Evolutionary conservation across 306 rosid genomes (phyloP).

Genomic region (Castanospermum australe): DNA sequence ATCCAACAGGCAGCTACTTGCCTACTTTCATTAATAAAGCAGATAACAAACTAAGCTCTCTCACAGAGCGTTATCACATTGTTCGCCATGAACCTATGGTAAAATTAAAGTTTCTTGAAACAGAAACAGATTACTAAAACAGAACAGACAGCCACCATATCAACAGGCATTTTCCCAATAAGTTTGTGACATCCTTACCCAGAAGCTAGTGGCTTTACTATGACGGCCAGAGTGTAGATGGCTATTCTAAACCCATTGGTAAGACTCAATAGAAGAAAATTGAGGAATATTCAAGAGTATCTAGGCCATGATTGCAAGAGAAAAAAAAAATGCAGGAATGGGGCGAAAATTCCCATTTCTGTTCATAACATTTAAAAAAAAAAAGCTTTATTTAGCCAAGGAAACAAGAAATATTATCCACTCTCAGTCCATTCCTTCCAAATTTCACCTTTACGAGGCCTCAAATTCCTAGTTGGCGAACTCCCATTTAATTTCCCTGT

Average conservation of each 20-base stretch:
- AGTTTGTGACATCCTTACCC: background rate
- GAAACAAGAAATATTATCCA: background rate
- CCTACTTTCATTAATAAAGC: background rate
- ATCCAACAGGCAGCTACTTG: background rate
- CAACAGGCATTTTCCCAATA: background rate
- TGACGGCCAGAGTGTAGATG: background rate
- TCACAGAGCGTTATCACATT: background rate
- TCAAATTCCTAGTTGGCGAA: background rate
- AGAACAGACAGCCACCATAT: background rate
- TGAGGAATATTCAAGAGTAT: background rate
- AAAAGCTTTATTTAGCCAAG: background rate
- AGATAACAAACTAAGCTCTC: slow-evolving; percentile 9
- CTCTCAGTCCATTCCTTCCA: background rate
- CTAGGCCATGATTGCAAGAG: background rate
- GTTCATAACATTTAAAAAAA: background rate
- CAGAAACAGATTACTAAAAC: background rate
- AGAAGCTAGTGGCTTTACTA: background rate
- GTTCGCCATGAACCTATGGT: background rate
- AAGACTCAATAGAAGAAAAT: background rate
- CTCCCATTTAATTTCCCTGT: background rate
- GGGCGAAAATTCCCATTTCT: background rate
- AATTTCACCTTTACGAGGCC: background rate
- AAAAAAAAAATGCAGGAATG: background rate
- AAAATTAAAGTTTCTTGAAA: background rate
- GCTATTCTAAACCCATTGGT: background rate